phyloP scores from a whole-genome alignment of 2,329 filamentous ascomycete genomes.

The Phialophora expanda region DNA sequence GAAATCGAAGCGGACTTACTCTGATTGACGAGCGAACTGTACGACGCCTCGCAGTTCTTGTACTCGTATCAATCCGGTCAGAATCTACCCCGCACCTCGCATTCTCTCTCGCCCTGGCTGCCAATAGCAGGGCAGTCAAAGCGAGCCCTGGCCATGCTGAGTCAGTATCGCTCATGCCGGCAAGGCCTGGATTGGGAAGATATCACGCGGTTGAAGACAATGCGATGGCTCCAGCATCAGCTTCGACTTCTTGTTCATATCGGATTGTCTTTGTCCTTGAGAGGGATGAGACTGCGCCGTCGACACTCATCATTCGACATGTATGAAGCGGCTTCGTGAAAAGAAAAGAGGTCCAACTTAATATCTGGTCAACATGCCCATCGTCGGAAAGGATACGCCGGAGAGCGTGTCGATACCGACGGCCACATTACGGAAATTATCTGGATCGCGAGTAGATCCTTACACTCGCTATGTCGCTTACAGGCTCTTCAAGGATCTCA shows the following conservation, averaged over 20 bases:
- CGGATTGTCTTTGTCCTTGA: not conserved
- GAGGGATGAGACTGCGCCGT: not conserved
- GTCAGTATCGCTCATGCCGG: slow-evolving; percentile 8
- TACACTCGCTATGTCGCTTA: slow-evolving; percentile 34
- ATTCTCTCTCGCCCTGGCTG: not conserved
- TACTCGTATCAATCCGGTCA: not conserved
- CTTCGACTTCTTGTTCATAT: not conserved
- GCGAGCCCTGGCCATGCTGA: slow-evolving; percentile 8
- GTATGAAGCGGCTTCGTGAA: not conserved
- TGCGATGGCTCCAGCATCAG: not conserved
- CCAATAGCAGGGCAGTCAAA: slow-evolving; percentile 2
- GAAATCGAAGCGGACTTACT: not conserved
- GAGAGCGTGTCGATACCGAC: slow-evolving; percentile 22
- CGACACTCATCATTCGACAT: not conserved
- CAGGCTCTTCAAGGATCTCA: slow-evolving; percentile 32
- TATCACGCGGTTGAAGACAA: slow-evolving; percentile 27
- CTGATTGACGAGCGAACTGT: not conserved
- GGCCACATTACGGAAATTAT: slow-evolving; percentile 23
- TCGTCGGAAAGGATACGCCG: slow-evolving; percentile 20
- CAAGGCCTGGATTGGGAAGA: slow-evolving; percentile 13
- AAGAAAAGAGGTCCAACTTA: not conserved
- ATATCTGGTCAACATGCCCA: slow-evolving; percentile 17
- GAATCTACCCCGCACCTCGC: slow-evolving; percentile 12
- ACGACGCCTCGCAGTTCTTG: not conserved
- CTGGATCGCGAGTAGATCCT: slow-evolving; percentile 30